phyloP scores from a whole-genome alignment of 768 basidiomycete species.

The Tylopilus plumbeoviolaceoides region DNA sequence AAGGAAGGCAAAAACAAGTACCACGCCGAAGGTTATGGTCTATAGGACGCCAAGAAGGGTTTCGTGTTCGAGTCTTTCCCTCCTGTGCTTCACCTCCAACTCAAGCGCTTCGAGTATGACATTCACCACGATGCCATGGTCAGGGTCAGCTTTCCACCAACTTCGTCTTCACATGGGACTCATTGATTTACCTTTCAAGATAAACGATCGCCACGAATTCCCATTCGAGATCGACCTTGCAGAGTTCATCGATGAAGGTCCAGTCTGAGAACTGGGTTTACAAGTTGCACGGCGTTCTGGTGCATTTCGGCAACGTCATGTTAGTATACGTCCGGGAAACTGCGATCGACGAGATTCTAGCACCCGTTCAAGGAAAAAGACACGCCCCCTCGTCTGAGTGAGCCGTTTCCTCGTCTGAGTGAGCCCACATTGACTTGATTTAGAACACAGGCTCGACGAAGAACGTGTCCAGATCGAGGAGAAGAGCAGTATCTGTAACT shows the following conservation, averaged over 20 bases:
- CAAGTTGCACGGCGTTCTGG: constrained; percentile 93
- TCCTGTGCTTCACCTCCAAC: constrained; percentile 96
- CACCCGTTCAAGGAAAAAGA: constrained; percentile 90
- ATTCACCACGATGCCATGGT: constrained; percentile 99
- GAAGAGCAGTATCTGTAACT: constrained; percentile 98
- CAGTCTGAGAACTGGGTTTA: constrained; percentile 85
- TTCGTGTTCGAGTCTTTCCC: constrained; percentile 98
- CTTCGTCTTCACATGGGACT: not conserved
- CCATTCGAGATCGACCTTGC: constrained; percentile 95
- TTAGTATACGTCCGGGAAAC: constrained; percentile 93
- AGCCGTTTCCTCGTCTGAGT: constrained; percentile 28
- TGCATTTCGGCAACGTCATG: constrained; percentile 99
- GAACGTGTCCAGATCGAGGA: constrained; percentile 88
- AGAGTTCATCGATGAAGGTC: constrained; percentile 83
- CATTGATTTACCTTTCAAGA: constrained; percentile 38
- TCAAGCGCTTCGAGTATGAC: constrained; percentile 99
- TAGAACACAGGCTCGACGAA: constrained; percentile 91
- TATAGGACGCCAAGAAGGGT: constrained; percentile 99
- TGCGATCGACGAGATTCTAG: constrained; percentile 77
- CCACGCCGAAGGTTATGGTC: constrained; percentile 91
- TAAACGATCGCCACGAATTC: constrained; percentile 99
- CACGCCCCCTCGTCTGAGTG: constrained; percentile 92
- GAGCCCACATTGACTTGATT: constrained; percentile 8
- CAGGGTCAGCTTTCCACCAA: constrained; percentile 52
- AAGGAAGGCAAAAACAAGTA: constrained; percentile 99